Evolutionary conservation across 1,284 basidiomycete species (phyloP), one percentile per base, ranked within the genome.

Genomic region (Phellopilus nigrolimitatus): DNA sequence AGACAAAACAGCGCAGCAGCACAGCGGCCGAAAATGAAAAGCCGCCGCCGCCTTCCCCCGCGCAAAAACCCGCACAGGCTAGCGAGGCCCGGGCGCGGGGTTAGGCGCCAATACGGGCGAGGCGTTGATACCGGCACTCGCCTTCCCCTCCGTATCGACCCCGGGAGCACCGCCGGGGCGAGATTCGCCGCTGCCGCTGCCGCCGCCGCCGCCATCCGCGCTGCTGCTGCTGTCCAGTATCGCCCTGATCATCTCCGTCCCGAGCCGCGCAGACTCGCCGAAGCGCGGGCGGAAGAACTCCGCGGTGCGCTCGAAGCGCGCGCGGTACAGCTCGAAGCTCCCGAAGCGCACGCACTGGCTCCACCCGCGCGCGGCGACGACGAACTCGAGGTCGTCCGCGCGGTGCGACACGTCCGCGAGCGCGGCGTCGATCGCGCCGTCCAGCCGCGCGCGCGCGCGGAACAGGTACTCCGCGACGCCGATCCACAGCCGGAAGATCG

Each of bases 401-500:
- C 95, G 76, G 65, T 97, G 92, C 61, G 84, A 82, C n/a, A 79
- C 78, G 60, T 95, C 88, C 54, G 81, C 71, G 21, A 94, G 66
- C 0, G 89, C 91, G 0, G 92, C 89, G 55, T 84, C 70, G 47
- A 97, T 77, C 0, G 92, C 88, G 3, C 73, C 69, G 55, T 84
- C 75, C 24, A 95, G 71, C 9, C 88, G 74, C 1, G 70, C 61
- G 12, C 73, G 71, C 0, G 78, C 78, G 46, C 88, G 79, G 73
- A 98, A 99, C 15, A 99, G 79, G 70, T 97, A 91, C 67, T 99
- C 95, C 3, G 94, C 93, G 7, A 98, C 93, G 36, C 95, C 97
- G 51, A 99, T 90, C 89, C 97, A 98, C 59, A 98, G 78, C 46
- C 94, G 82, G 71, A 99, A 99, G 46, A 98, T 80, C 0, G 97